Base-by-base conservation (phyloP, 2,329 filamentous ascomycete species). In the Pseudocercospora fijiensis region DNA sequence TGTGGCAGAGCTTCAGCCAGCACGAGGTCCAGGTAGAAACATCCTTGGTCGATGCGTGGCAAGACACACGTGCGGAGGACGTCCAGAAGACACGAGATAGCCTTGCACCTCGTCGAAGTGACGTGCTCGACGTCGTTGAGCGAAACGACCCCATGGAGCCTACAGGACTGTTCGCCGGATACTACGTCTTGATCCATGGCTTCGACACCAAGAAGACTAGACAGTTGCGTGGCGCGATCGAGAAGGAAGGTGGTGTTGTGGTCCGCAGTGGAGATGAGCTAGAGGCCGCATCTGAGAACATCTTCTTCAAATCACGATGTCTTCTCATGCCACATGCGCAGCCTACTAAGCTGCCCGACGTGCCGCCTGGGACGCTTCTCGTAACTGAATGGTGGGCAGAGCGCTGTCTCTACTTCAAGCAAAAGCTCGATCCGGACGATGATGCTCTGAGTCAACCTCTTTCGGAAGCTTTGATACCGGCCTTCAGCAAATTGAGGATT, bases 311-410 rank as follows among this genome's bases (percentile, higher is more conserved):
- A 20, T 37, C 63, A 47, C 53, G 68, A 55, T 70, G 66, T 59
- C 67, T 74, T 3, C 67, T 73, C 71, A 76, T 73, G 72, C 80
- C 66, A 73, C 69, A 72, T 75, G 65, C 70, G 57, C 59, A 56
- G 56, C 66, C 60, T 37, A 58, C 59, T 22, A 45, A 62, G n/a
- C 51, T 73, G 11, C 70, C 74, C 27, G 63, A 63, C 10, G 63
- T 74, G 13, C 70, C 74, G 16, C 20, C 64, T n/a, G 66, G 63
- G 41, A 74, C 73, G 11, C 76, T 82, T 55, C 73, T 82, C 13
- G 87, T 96, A 30, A 98, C 92, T 10, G 92, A 96, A 74, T 96
- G 95, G 83, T 99, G 94, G 85, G 83, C 99, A 58, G 95, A 99
- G 78, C 86, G 87, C 55, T 98, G 94, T 75, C 80, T 99, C 43